A percentile compares a stretch with the other conserved stretches of the same genome.
Conservation (phyloP, 148 eudicot genomes). For the Gaultheria prostrata region DNA sequence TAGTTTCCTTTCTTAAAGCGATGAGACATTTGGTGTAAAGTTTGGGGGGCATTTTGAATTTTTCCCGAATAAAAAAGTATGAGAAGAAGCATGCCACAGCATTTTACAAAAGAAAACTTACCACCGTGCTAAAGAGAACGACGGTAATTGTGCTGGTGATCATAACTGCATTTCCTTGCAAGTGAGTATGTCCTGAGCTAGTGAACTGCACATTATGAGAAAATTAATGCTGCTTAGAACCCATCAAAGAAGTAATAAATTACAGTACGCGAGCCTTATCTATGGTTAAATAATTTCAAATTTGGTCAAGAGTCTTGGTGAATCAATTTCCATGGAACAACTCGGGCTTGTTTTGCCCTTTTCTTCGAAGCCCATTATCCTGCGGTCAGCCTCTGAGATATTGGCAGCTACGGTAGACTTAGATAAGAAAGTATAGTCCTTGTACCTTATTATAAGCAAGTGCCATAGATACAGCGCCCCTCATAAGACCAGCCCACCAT, state of each 20-base stretch:
- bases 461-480: slow-evolving; percentile 89
- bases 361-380: background rate
- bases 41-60: too few relatives aligned
- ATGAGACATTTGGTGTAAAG: too few relatives aligned
- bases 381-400: background rate
- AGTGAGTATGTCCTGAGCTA: slow-evolving; percentile 61
- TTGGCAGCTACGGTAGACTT: background rate
- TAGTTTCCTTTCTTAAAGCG: too few relatives aligned
- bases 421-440: background rate
- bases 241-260: background rate
- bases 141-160: slow-evolving; percentile 73
- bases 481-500: slow-evolving; percentile 57
- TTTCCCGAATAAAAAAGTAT: background rate
- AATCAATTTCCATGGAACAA: background rate
- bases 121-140: slow-evolving; percentile 78
- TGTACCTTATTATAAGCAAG: slow-evolving; percentile 93
- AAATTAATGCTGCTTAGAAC: background rate
- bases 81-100: background rate
- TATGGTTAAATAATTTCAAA: background rate
- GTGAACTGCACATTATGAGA: slow-evolving; percentile 55
- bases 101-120: slow-evolving; percentile 24
- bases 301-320: background rate
- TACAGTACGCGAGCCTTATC: background rate
- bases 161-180: slow-evolving; percentile 69
- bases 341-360: background rate